These are phyloP conservation scores for Cinnamomum chago DNA, from an alignment of 164 flowering plant species.

Conservation along the genomic window DNA sequence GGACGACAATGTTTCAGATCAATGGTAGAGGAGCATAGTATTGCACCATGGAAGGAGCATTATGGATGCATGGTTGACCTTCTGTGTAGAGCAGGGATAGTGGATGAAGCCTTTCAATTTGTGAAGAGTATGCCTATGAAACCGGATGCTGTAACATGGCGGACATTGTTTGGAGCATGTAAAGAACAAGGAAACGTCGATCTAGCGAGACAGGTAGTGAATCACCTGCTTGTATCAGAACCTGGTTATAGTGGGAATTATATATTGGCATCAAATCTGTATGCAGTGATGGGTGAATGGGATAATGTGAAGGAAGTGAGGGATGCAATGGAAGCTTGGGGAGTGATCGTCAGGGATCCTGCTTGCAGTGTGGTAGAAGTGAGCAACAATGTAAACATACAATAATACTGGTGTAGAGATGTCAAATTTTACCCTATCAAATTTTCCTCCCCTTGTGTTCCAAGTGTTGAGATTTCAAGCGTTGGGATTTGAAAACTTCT, in stretches of 20 bases:
- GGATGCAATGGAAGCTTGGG: conserved; percentile 18
- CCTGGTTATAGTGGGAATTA: conserved; percentile 24
- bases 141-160: conserved; percentile 28
- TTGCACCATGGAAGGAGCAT: conserved; percentile 35
- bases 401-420: background rate
- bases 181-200: conserved; percentile 15
- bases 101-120: conserved; percentile 32
- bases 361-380: conserved; percentile 15
- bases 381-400: background rate
- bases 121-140: conserved; percentile 25
- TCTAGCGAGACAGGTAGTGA: conserved; percentile 18
- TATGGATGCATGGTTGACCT: conserved; percentile 44
- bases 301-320: conserved; percentile 24
- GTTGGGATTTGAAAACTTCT: too few relatives aligned
- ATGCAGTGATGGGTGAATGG: conserved; percentile 31
- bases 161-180: conserved; percentile 33
- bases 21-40: conserved; percentile 27
- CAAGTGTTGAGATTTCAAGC: too few relatives aligned
- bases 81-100: conserved; percentile 30
- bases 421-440: too few relatives aligned
- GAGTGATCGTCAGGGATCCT: conserved; percentile 18
- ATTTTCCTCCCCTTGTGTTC: too few relatives aligned
- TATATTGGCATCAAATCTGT: conserved; percentile 25
- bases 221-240: conserved; percentile 15
- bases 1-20: conserved; percentile 28